phyloP scores from a whole-genome alignment of 495 filamentous ascomycete species.

The Penicillium riverlandense region DNA sequence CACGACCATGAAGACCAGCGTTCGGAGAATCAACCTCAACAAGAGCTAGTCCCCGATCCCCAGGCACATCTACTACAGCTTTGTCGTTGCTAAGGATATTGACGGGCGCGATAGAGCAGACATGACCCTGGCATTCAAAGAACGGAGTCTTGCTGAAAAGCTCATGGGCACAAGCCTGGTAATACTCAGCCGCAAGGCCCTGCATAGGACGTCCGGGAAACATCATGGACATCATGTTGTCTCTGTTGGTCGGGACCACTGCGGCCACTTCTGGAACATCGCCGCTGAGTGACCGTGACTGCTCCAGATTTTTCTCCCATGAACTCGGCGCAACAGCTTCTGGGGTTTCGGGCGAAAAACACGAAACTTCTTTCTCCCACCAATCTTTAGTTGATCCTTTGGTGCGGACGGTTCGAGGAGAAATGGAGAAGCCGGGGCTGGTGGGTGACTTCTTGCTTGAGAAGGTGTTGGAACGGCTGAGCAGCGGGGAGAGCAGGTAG shows the following conservation, averaged over 20 bases:
- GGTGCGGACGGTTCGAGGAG: slow-evolving; percentile 20
- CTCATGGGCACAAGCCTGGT: slow-evolving; percentile 46
- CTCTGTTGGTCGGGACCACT: slow-evolving; percentile 2
- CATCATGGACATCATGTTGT: slow-evolving; percentile 16
- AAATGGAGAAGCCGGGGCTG: slow-evolving; percentile 20
- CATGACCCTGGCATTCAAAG: slow-evolving; percentile 44
- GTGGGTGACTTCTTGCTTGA: slow-evolving; percentile 21
- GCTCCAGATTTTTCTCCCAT: slow-evolving; percentile 15
- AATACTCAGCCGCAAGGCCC: slow-evolving; percentile 46
- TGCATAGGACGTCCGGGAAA: slow-evolving; percentile 23
- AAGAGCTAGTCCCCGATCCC: slow-evolving; percentile 8
- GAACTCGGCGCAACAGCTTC: slow-evolving; percentile 1
- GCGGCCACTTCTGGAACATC: not conserved
- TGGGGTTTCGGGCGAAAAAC: slow-evolving; percentile 31
- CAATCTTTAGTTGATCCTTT: slow-evolving; percentile 20
- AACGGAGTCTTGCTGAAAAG: slow-evolving; percentile 40
- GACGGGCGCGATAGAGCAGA: slow-evolving; percentile 34
- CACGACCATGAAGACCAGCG: not conserved
- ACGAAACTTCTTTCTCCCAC: slow-evolving; percentile 34
- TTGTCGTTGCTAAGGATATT: slow-evolving; percentile 1
- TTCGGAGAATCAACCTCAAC: slow-evolving; percentile 1
- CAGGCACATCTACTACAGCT: not conserved
- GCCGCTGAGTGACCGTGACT: slow-evolving; percentile 5
- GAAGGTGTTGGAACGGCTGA: slow-evolving; percentile 36
- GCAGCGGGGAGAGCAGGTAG: slow-evolving; percentile 70